Percentiles rank a stretch among this genome's conserved stretches.
phyloP scores from a whole-genome alignment of 805 yeast species.

The Saccharomycopsis microspora region DNA sequence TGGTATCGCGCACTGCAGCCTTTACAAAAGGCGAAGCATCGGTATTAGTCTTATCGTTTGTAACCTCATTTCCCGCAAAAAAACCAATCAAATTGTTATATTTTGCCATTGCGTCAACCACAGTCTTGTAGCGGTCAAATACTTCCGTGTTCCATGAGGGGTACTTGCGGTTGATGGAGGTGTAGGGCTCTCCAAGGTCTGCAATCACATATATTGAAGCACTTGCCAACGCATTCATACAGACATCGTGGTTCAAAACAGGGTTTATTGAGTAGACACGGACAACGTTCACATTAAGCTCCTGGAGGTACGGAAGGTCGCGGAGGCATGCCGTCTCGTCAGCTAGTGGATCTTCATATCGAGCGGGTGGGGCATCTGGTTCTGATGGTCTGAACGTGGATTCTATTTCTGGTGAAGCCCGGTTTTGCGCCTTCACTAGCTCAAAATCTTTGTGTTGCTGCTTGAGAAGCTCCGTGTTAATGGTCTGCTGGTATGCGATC shows the following conservation, averaged over 20 bases:
- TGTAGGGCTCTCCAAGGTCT: constrained; percentile 59
- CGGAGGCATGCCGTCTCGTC: constrained; percentile 49
- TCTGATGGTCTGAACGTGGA: neutral
- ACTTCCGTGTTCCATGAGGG: constrained; percentile 59
- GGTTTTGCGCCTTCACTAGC: neutral
- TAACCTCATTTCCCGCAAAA: constrained; percentile 81
- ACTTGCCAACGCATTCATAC: constrained; percentile 55
- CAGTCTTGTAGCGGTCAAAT: constrained; percentile 55
- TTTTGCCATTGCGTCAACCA: constrained; percentile 56
- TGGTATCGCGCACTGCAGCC: constrained; percentile 74
- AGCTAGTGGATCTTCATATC: constrained; percentile 63
- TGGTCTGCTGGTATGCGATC: constrained; percentile 51
- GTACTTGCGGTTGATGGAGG: constrained; percentile 46
- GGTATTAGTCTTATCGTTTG: constrained; percentile 54
- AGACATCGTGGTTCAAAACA: constrained; percentile 50
- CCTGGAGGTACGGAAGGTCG: constrained; percentile 61
- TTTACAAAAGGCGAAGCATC: constrained; percentile 73
- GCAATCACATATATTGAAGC: constrained; percentile 78
- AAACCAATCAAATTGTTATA: constrained; percentile 70
- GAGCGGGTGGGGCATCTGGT: constrained; percentile 41
- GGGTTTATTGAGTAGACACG: constrained; percentile 68
- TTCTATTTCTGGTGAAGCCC: neutral
- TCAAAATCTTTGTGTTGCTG: neutral
- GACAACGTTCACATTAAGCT: constrained; percentile 54
- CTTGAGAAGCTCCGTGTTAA: neutral